Evolutionary conservation across 2,329 filamentous ascomycete genomes (phyloP).

Genomic region (Arthrobotrys iridis): DNA sequence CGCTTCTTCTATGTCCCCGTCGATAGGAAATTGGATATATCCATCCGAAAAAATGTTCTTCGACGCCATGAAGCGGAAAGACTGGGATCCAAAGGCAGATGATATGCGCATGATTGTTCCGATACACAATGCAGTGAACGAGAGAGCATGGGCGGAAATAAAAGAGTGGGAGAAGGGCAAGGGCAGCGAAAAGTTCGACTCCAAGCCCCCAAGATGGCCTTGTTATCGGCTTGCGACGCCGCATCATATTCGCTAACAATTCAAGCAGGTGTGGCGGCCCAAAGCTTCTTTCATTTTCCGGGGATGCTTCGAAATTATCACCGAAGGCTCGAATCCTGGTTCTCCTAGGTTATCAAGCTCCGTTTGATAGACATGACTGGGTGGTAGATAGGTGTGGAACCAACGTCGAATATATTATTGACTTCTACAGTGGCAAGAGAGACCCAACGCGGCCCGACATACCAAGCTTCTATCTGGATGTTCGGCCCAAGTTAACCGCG

Average conservation of each 20-base stretch:
- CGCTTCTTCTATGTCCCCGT: conserved; percentile 63
- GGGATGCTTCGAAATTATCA: conserved; percentile 75
- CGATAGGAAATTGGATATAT: conserved; percentile 89
- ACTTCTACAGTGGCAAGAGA: conserved; percentile 85
- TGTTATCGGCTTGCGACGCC: not conserved
- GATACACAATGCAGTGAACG: conserved; percentile 98
- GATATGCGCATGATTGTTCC: conserved; percentile 94
- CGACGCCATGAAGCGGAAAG: conserved; percentile 93
- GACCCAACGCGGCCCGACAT: conserved; percentile 61
- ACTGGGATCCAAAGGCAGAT: conserved; percentile 73
- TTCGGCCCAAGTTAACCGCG: conserved; percentile 74
- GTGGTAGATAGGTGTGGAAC: conserved; percentile 89
- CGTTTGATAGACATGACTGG: conserved; percentile 98
- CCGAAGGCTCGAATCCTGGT: conserved; percentile 85
- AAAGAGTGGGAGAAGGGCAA: conserved; percentile 80
- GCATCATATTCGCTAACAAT: not conserved
- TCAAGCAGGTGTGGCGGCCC: conserved; percentile 75
- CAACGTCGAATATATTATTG: conserved; percentile 92
- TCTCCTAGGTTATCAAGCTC: conserved; percentile 82
- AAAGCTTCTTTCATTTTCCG: conserved; percentile 82
- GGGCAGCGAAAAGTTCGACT: conserved; percentile 70
- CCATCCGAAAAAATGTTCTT: conserved; percentile 98
- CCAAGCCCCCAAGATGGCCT: too few relatives aligned
- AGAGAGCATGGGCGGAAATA: conserved; percentile 93
- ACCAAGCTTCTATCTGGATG: conserved; percentile 73